phyloP scores from a whole-genome alignment of 441 rosid species.

The Adansonia madagascariensis region DNA sequence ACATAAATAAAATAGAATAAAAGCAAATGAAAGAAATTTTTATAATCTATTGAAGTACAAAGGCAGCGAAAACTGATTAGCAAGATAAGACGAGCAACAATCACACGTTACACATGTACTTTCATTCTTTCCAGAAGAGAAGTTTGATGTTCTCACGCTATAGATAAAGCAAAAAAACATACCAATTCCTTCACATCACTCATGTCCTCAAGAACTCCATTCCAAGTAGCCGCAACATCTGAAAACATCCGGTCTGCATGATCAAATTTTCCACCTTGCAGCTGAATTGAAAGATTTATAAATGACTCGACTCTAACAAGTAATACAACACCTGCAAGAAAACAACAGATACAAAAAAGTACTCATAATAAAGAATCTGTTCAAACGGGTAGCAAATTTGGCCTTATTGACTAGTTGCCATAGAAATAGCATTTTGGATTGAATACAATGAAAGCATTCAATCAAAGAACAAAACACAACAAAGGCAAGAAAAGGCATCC shows the following conservation, averaged over 20 bases:
- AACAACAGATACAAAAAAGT: conserved; percentile 30
- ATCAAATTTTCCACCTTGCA: conserved; percentile 99
- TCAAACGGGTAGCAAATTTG: conserved; percentile 22
- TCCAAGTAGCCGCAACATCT: conserved; percentile 92
- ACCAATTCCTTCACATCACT: conserved; percentile 99
- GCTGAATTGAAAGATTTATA: conserved; percentile 91
- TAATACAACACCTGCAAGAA: conserved; percentile 84
- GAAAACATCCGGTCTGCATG: conserved; percentile 97
- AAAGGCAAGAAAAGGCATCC: background rate
- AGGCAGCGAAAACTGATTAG: conserved; percentile 11
- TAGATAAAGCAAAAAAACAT: conserved; percentile 34
- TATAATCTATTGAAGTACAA: conserved; percentile 20
- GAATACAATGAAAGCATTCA: background rate
- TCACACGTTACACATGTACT: background rate
- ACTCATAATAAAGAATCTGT: conserved; percentile 21
- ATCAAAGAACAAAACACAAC: background rate
- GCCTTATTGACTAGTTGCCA: conserved; percentile 11
- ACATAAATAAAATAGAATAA: conserved; percentile 26
- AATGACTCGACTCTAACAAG: conserved; percentile 96
- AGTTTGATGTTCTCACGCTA: conserved; percentile 22
- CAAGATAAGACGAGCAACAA: conserved; percentile 28
- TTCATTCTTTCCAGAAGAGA: background rate
- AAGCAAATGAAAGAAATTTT: conserved; percentile 21
- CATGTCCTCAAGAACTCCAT: conserved; percentile 97
- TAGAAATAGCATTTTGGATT: background rate